phyloP scores from a whole-genome alignment of 768 basidiomycete genomes.

The Peribolospora kevripleyi region DNA sequence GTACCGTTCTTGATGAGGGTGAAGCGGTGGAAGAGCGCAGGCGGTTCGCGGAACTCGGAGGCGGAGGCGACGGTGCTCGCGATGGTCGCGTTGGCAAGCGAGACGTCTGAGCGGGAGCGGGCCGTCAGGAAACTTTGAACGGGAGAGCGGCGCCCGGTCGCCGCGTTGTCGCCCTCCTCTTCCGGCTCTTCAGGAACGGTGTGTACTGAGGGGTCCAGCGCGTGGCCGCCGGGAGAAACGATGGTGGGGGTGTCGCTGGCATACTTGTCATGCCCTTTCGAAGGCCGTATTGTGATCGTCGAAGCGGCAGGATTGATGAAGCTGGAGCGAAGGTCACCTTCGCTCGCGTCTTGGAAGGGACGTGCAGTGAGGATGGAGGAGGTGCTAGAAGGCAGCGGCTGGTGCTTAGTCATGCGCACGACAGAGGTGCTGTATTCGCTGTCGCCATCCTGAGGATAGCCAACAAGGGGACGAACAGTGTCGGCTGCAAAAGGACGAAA shows the following conservation, averaged over 20 bases:
- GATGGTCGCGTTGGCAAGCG: constrained; percentile 40
- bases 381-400: background rate
- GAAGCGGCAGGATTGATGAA: constrained; percentile 7
- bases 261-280: background rate
- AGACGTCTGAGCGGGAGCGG: background rate
- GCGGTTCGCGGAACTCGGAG: constrained; percentile 18
- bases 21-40: constrained; percentile 50
- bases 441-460: too few relatives aligned
- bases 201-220: constrained; percentile 35
- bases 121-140: background rate
- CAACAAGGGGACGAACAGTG: too few relatives aligned
- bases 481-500: too few relatives aligned
- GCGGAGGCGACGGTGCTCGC: constrained; percentile 31
- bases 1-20: constrained; percentile 49
- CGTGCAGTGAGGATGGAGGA: constrained; percentile 6
- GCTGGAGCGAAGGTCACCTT: constrained; percentile 1
- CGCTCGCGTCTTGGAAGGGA: background rate
- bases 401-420: background rate
- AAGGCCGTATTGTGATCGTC: background rate
- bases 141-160: constrained; percentile 1
- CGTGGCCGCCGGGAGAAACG: constrained; percentile 14
- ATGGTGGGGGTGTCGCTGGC: constrained; percentile 18
- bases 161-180: constrained; percentile 1
- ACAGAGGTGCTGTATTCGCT: background rate
- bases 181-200: constrained; percentile 16